Conservation (phyloP, 176 grass and related monocot genomes). For the Chloris gayana region DNA sequence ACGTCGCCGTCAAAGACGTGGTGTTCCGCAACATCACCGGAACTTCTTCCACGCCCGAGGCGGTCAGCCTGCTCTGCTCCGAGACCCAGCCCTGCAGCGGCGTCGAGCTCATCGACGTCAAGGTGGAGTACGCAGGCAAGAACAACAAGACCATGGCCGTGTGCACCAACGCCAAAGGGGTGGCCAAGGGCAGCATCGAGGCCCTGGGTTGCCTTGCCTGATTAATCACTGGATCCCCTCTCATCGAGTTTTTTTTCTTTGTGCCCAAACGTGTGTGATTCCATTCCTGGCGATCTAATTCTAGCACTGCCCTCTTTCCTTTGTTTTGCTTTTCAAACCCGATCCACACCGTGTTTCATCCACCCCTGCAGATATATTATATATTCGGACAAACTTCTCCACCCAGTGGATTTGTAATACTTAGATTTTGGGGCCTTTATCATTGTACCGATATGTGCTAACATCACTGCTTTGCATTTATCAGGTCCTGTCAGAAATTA, state of each 20-base stretch:
- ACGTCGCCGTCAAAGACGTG: conserved; percentile 49
- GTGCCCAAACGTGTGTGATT: too few relatives aligned
- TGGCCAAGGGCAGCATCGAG: conserved; percentile 30
- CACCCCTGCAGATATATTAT: neutral
- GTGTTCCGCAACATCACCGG: conserved; percentile 65
- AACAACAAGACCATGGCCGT: conserved; percentile 51
- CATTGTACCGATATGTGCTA: too few relatives aligned
- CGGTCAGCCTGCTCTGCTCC: conserved; percentile 52
- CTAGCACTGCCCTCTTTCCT: neutral
- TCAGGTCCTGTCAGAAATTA: too few relatives aligned
- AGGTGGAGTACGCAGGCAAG: conserved; percentile 44
- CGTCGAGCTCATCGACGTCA: conserved; percentile 51
- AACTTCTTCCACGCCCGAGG: conserved; percentile 40
- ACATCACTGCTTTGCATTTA: too few relatives aligned
- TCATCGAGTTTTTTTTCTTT: neutral
- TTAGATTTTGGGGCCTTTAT: too few relatives aligned
- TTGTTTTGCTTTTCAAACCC: neutral
- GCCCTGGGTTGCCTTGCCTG: conserved; percentile 28
- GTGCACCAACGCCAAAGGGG: conserved; percentile 53
- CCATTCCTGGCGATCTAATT: neutral
- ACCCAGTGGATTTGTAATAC: too few relatives aligned
- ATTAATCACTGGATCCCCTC: neutral
- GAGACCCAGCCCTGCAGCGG: conserved; percentile 44
- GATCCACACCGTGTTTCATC: neutral
- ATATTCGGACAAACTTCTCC: neutral